Percentiles rank a stretch among this genome's conserved stretches.
Evolutionary conservation across 1,284 basidiomycete species (phyloP).

Genomic region (Dichomitus squalens): DNA sequence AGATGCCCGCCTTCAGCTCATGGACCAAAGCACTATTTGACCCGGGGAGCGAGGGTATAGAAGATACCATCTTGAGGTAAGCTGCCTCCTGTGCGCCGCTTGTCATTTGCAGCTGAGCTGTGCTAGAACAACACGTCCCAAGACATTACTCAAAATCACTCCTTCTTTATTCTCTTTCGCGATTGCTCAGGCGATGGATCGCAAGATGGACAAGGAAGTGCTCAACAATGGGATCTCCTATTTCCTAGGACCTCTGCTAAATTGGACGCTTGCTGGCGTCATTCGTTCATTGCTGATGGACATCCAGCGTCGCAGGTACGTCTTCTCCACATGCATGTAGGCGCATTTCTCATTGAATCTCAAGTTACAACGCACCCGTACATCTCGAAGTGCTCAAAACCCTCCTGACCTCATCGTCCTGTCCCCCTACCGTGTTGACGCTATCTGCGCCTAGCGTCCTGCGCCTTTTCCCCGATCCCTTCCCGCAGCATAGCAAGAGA

Average conservation of each 20-base stretch:
- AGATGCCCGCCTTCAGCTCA: slow-evolving; percentile 49
- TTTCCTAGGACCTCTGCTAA: slow-evolving; percentile 70
- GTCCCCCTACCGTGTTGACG: slow-evolving; percentile 64
- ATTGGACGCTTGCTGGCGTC: slow-evolving; percentile 78
- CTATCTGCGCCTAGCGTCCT: slow-evolving; percentile 64
- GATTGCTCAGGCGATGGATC: slow-evolving; percentile 46
- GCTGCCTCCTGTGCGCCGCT: not conserved
- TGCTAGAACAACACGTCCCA: slow-evolving; percentile 54
- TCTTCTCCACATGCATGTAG: slow-evolving; percentile 13
- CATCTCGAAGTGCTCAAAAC: slow-evolving; percentile 68
- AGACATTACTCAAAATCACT: slow-evolving; percentile 63
- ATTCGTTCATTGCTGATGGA: slow-evolving; percentile 65
- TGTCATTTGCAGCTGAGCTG: not conserved
- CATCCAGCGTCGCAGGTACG: slow-evolving; percentile 59
- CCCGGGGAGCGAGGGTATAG: slow-evolving; percentile 76
- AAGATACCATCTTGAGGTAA: slow-evolving; percentile 76
- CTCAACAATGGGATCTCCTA: slow-evolving; percentile 76
- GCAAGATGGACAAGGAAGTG: slow-evolving; percentile 65
- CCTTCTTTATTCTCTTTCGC: slow-evolving; percentile 68
- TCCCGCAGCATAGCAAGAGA: slow-evolving; percentile 37
- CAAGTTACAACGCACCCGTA: slow-evolving; percentile 36
- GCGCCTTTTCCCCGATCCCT: slow-evolving; percentile 45
- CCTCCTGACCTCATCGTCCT: slow-evolving; percentile 61
- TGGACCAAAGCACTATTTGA: slow-evolving; percentile 83
- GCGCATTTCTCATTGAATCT: slow-evolving; percentile 7